These are phyloP conservation scores for Cyclotella cryptica DNA, from an alignment of 108 stramenopile species.

Conservation along the genomic window DNA sequence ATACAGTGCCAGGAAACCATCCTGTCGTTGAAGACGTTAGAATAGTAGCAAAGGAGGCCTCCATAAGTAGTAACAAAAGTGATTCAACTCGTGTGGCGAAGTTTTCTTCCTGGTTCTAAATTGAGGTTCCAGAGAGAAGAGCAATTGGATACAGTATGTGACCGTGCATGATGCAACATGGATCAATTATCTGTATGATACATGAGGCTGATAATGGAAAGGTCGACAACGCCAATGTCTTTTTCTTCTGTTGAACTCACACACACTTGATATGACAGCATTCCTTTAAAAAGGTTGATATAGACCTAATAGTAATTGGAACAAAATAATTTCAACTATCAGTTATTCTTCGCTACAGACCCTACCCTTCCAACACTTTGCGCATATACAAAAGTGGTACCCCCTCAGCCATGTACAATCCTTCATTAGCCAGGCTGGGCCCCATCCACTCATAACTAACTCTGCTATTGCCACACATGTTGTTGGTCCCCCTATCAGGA, in stretches of 20 bases:
- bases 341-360: neutral
- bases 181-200: neutral
- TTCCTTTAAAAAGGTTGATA: too few species aligned
- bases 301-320: too few species aligned
- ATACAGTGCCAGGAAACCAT: slow-evolving; percentile 84
- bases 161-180: slow-evolving; percentile 32
- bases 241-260: neutral
- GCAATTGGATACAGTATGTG: neutral
- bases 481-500: slow-evolving; percentile 35
- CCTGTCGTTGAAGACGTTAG: slow-evolving; percentile 73
- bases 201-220: slow-evolving; percentile 22
- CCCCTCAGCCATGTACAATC: slow-evolving; percentile 63
- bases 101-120: neutral
- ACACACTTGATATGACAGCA: neutral
- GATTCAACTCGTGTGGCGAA: neutral
- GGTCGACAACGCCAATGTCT: neutral
- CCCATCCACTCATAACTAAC: slow-evolving; percentile 57
- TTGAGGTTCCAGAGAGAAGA: neutral
- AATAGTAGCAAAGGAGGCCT: slow-evolving; percentile 51
- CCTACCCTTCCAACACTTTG: slow-evolving; percentile 17
- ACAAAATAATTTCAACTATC: neutral
- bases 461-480: neutral
- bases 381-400: slow-evolving; percentile 57
- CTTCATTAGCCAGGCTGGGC: slow-evolving; percentile 45
- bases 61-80: slow-evolving; percentile 26